Base-by-base conservation (phyloP, 2,329 filamentous ascomycete species). In the Orbilia ellipsospora region DNA sequence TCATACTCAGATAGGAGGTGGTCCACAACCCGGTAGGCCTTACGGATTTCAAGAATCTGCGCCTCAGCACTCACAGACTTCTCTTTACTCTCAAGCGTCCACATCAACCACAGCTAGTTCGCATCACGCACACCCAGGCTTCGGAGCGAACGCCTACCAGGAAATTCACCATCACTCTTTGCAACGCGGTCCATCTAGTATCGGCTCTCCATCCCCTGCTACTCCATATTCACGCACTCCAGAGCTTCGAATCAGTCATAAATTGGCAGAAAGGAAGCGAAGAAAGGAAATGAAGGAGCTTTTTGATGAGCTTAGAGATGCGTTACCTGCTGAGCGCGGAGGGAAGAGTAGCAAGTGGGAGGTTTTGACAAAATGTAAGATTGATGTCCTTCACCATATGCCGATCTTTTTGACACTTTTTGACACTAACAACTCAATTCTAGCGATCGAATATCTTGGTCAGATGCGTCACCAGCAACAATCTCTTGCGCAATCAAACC, bases 341-440 rank as follows among this genome's bases (percentile, higher is more conserved):
- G 90, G 90, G 23, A 96, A 95, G 81, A 92, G 92, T 0, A 94
- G 91, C 78, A 96, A 96, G 79, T 96, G 92, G 92, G 92, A 96
- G 79, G 93, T 94, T 57, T 81, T 96, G 15, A 93, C 91, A 1
- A 94, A 94, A 85, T 91, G 92, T 94, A 84, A 77, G 86, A 81
- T 18, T 36, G 31, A 36, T 2, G 31, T 36, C 31, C 31, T 10
- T 36, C 10, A 10, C 31, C 3, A 36, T 36, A 36, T 10, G 31
- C 8, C 31, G 31, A 36, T 36, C 5, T 36, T 36, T 36, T 36
- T 36, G 31, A 36, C 31, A 36, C 5, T 36, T 36, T 36, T 36
- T 36, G 31, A 36, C 31, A 36, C 31, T 36, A 36, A 36, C 31
- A 36, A 36, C 31, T 36, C 31, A 10, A 16, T 50, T 52, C 10